Conservation (phyloP, 2,329 filamentous ascomycete genomes). For the Emmonsia crescens region DNA sequence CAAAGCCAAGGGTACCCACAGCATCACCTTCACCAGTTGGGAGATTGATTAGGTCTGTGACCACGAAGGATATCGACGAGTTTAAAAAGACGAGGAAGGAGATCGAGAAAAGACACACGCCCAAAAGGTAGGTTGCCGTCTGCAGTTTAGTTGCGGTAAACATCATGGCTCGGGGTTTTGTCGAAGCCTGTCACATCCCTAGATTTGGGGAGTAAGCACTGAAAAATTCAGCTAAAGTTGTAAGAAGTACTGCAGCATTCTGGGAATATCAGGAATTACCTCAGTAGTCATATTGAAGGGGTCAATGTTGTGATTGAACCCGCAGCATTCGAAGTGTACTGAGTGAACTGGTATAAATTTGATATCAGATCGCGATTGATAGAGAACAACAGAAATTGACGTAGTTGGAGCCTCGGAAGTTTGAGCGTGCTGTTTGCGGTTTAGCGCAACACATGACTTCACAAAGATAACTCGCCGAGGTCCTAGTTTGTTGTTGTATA, state of each 20-base stretch:
- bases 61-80: conserved; percentile 52
- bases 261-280: neutral
- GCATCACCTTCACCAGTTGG: conserved; percentile 47
- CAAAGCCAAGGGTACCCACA: conserved; percentile 44
- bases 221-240: neutral
- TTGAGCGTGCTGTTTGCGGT: neutral
- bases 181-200: neutral
- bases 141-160: conserved; percentile 50
- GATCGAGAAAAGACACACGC: conserved; percentile 54
- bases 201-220: neutral
- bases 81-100: conserved; percentile 57
- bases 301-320: neutral
- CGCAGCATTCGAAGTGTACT: neutral
- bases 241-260: neutral
- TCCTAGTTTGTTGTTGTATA: too few species aligned
- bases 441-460: neutral
- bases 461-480: neutral
- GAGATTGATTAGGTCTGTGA: conserved; percentile 51
- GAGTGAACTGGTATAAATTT: neutral
- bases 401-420: neutral
- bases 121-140: conserved; percentile 49
- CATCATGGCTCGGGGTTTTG: conserved; percentile 13
- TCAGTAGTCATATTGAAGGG: neutral
- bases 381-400: neutral
- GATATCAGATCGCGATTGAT: neutral